Conservation (phyloP, 2,329 filamentous ascomycete genomes). For the Zymoseptoria ardabiliae region DNA sequence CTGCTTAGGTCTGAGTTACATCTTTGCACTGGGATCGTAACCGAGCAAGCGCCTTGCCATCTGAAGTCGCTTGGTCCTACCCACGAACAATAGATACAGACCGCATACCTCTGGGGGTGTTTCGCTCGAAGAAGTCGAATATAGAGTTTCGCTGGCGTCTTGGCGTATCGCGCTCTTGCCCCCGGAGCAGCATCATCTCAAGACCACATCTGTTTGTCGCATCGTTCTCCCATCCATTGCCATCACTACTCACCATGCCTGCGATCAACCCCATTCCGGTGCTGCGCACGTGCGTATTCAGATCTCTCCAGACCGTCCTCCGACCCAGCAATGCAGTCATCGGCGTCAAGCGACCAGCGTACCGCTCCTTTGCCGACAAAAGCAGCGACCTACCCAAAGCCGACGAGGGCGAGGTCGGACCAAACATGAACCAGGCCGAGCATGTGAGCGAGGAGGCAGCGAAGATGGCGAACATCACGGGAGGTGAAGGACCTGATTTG, state of each 20-base stretch:
- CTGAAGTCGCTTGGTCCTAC: no score
- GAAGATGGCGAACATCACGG: conserved; percentile 51
- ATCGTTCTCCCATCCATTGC: neutral
- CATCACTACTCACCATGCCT: conserved; percentile 9
- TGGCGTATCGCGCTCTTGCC: neutral
- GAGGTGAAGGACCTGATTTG: conserved; percentile 53
- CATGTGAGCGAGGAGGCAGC: conserved; percentile 61
- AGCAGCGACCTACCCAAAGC: conserved; percentile 25
- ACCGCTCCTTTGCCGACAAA: conserved; percentile 21
- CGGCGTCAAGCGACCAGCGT: conserved; percentile 17
- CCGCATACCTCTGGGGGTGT: no score
- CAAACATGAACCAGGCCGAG: conserved; percentile 48
- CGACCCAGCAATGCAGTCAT: conserved; percentile 15
- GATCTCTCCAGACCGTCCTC: conserved; percentile 15
- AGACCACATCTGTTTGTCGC: neutral
- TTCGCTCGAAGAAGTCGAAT: neutral
- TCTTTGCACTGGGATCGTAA: no score
- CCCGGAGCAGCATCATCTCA: neutral
- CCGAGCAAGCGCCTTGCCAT: no score
- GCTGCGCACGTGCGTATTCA: conserved; percentile 15
- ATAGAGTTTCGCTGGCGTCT: neutral
- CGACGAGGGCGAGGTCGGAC: conserved; percentile 31
- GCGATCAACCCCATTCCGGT: conserved; percentile 15
- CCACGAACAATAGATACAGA: no score
- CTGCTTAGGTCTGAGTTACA: no score